Evolutionary conservation across 75 land plant genomes (phyloP).

Genomic region (Picea sitchensis): DNA sequence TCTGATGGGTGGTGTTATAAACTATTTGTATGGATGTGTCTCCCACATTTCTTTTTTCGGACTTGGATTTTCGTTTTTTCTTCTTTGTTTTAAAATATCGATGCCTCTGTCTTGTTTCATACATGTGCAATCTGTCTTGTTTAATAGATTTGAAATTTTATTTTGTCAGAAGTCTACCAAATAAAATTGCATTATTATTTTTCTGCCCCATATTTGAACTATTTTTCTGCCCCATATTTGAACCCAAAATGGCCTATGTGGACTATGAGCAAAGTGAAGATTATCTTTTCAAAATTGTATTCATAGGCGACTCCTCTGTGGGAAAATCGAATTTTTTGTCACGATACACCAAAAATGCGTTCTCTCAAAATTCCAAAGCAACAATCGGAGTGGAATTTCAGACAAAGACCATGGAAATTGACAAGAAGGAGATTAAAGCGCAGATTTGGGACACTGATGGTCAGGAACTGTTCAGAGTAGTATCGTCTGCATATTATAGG

Average conservation of each 20-base stretch:
- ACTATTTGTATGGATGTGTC: too few relatives aligned
- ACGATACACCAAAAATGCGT: constrained; percentile 23
- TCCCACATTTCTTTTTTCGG: too few relatives aligned
- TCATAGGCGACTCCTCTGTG: constrained; percentile 40
- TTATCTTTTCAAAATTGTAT: constrained; percentile 38
- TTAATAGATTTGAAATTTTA: too few relatives aligned
- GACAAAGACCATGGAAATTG: constrained; percentile 37
- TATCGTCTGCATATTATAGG: too few relatives aligned
- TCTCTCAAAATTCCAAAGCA: constrained; percentile 27
- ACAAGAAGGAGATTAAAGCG: constrained; percentile 29
- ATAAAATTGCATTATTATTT: background rate
- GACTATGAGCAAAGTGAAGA: constrained; percentile 21
- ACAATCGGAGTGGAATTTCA: constrained; percentile 50
- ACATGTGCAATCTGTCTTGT: too few relatives aligned
- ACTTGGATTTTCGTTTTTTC: too few relatives aligned
- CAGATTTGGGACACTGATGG: constrained; percentile 44
- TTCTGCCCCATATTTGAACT: too few relatives aligned
- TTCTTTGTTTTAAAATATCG: too few relatives aligned
- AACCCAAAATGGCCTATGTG: background rate
- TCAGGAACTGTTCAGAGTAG: constrained; percentile 22
- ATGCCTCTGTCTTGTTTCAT: too few relatives aligned
- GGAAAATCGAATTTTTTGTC: constrained; percentile 37
- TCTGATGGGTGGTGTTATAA: too few relatives aligned
- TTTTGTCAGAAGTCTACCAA: background rate
- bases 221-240: too few relatives aligned